Percentiles rank a stretch among this genome's conserved stretches.
These are phyloP conservation scores for Colletotrichum neosansevieriae DNA, from an alignment of 2,329 filamentous ascomycete species.

Conservation along the genomic window DNA sequence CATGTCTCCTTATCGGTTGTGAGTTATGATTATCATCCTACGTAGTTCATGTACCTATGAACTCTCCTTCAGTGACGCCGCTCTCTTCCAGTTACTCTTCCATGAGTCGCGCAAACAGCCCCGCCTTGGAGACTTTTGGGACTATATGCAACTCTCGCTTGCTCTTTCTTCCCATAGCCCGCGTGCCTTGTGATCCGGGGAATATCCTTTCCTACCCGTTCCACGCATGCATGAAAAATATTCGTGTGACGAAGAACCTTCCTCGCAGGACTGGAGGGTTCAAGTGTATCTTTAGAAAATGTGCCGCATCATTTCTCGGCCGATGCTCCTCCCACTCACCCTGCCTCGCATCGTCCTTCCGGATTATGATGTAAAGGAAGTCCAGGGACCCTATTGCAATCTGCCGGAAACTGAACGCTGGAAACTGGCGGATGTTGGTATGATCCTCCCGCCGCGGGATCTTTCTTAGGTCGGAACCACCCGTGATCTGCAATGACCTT, in stretches of 20 bases:
- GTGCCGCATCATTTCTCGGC: not conserved
- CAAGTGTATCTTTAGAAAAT: not conserved
- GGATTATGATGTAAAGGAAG: not conserved
- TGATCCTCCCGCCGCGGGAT: too few species aligned
- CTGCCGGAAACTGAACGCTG: too few species aligned
- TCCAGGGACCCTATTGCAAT: too few species aligned
- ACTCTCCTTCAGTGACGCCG: not conserved
- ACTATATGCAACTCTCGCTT: too few species aligned
- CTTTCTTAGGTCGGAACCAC: too few species aligned
- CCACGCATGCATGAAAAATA: not conserved
- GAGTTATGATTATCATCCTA: constrained; percentile 11
- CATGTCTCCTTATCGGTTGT: not conserved
- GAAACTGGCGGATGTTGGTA: too few species aligned
- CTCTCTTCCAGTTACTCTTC: not conserved
- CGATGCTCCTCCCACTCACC: not conserved
- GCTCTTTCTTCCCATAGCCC: not conserved
- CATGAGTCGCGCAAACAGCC: constrained; percentile 1
- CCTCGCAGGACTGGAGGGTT: not conserved
- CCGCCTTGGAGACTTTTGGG: not conserved
- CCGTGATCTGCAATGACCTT: too few species aligned
- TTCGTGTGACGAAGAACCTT: constrained; percentile 3
- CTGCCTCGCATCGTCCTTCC: constrained; percentile 10
- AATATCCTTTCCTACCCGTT: not conserved
- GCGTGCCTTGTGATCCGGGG: not conserved
- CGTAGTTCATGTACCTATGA: not conserved